Evolutionary conservation across 2,329 filamentous ascomycete species (phyloP).

Genomic region (Neonectria punicea): DNA sequence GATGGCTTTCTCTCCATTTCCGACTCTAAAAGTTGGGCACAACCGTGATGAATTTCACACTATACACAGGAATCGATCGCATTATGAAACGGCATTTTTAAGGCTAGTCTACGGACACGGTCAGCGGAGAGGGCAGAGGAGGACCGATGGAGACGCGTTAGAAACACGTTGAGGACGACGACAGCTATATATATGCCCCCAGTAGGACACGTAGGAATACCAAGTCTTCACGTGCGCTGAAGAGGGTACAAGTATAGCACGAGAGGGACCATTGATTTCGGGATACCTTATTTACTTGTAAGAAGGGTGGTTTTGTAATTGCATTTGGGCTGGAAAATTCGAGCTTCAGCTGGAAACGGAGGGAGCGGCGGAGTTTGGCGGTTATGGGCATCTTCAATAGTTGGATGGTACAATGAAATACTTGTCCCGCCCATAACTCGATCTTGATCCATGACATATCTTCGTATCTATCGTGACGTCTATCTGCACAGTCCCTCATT

Average conservation of each 20-base stretch:
- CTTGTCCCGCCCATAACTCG: slow-evolving; percentile 28
- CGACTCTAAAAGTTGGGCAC: slow-evolving; percentile 30
- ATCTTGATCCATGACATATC: background rate
- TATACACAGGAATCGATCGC: slow-evolving; percentile 39
- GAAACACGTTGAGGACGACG: slow-evolving; percentile 28
- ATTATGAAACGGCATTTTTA: slow-evolving; percentile 40
- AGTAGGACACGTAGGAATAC: slow-evolving; percentile 14
- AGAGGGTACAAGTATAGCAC: slow-evolving; percentile 23
- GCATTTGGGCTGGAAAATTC: slow-evolving; percentile 43
- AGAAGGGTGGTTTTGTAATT: slow-evolving; percentile 37
- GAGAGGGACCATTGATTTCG: slow-evolving; percentile 27
- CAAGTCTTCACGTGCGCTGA: slow-evolving; percentile 4
- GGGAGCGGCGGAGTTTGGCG: slow-evolving; percentile 50
- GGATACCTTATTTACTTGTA: slow-evolving; percentile 33
- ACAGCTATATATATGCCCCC: slow-evolving; percentile 39
- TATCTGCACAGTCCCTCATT: background rate
- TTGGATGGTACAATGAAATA: slow-evolving; percentile 39
- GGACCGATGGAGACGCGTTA: slow-evolving; percentile 12
- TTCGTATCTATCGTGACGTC: slow-evolving; percentile 13
- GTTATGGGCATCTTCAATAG: slow-evolving; percentile 42
- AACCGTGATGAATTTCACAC: slow-evolving; percentile 43
- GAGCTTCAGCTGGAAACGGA: slow-evolving; percentile 41
- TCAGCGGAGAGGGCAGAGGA: slow-evolving; percentile 17
- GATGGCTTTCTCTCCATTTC: slow-evolving; percentile 47
- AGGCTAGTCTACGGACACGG: slow-evolving; percentile 17